Percentiles rank a stretch among this genome's conserved stretches.
phyloP scores from a whole-genome alignment of 257 asterid genomes.

The Nicotiana sylvestris region DNA sequence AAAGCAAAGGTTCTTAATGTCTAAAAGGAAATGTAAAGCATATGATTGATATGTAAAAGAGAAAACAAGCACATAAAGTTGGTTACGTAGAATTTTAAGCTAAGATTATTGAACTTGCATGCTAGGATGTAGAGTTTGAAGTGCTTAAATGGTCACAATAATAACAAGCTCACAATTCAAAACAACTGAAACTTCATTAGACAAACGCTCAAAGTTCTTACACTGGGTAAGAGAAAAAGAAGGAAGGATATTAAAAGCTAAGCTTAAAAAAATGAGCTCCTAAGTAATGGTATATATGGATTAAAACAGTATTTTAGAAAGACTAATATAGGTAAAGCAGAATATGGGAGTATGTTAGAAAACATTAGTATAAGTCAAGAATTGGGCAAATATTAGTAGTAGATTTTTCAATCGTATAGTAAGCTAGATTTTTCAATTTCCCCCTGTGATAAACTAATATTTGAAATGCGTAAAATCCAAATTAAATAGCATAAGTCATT shows the following conservation, averaged over 20 bases:
- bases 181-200: not conserved
- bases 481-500: no score
- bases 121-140: not conserved
- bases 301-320: not conserved
- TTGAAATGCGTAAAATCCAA: no score
- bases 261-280: not conserved
- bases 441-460: no score
- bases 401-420: no score
- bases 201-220: not conserved
- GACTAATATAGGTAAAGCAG: not conserved
- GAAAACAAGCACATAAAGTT: not conserved
- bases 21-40: not conserved
- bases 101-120: not conserved
- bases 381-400: no score
- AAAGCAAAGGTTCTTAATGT: not conserved
- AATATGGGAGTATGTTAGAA: not conserved
- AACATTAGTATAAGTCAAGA: no score
- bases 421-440: no score
- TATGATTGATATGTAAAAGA: not conserved
- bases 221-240: not conserved
- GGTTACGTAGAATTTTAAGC: not conserved
- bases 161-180: not conserved
- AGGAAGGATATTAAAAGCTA: not conserved
- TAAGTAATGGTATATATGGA: not conserved
- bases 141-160: not conserved